These are phyloP conservation scores for Phytophthora litchii DNA, from an alignment of 352 stramenopile species.

Conservation along the genomic window DNA sequence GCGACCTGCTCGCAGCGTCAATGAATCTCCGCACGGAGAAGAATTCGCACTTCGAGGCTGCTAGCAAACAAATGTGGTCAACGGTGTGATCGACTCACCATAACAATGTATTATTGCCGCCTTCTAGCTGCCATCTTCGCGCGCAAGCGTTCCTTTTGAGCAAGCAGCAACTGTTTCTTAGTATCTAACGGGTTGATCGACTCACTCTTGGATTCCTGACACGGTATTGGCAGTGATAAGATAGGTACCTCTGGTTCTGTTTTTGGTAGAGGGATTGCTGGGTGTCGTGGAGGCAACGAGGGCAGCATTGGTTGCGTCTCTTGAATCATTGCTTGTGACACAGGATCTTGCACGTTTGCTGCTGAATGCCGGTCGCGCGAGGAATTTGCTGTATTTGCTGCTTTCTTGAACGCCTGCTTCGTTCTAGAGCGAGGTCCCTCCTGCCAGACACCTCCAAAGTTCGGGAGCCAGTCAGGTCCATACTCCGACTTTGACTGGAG, in stretches of 20 bases:
- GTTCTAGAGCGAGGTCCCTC: slow-evolving; percentile 66
- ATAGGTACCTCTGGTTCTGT: not conserved
- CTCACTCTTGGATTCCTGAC: slow-evolving; percentile 6
- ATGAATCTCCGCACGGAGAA: slow-evolving; percentile 68
- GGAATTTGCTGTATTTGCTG: slow-evolving; percentile 17
- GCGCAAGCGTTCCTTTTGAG: slow-evolving; percentile 70
- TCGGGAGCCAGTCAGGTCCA: slow-evolving; percentile 64
- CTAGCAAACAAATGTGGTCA: slow-evolving; percentile 61
- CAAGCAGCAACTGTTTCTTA: slow-evolving; percentile 62
- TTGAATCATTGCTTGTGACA: not conserved
- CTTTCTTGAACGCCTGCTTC: slow-evolving; percentile 55
- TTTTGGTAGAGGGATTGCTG: not conserved
- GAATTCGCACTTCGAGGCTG: slow-evolving; percentile 43
- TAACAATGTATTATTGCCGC: slow-evolving; percentile 8
- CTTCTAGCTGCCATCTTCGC: slow-evolving; percentile 62
- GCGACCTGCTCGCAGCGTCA: slow-evolving; percentile 50
- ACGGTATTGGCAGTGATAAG: not conserved
- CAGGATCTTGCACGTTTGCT: not conserved
- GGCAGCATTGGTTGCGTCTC: not conserved
- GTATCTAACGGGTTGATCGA: slow-evolving; percentile 30
- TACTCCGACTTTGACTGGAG: slow-evolving; percentile 36
- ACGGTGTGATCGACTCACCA: slow-evolving; percentile 37
- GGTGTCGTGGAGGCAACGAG: not conserved
- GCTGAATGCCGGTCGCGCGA: slow-evolving; percentile 7
- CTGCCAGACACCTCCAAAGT: slow-evolving; percentile 83